These are phyloP conservation scores for Plasmodium sp. DNA, from an alignment of 169 alveolate species.

Conservation along the genomic window DNA sequence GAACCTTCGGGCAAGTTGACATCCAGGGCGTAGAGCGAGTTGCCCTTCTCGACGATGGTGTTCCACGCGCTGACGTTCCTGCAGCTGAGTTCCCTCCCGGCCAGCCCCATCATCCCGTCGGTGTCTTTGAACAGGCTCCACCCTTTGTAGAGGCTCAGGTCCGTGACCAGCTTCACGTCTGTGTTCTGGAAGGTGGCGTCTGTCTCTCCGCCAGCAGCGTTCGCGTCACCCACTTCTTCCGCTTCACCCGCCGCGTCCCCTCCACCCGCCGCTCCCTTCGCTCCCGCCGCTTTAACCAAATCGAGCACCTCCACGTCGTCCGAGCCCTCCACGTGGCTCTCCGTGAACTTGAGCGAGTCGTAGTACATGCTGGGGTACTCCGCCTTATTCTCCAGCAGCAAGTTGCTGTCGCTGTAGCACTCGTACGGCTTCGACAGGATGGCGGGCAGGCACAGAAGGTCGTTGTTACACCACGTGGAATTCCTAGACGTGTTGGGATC, in stretches of 20 bases:
- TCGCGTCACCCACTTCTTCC: background rate
- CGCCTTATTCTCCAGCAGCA: conserved; percentile 45
- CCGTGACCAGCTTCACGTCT: conserved; percentile 21
- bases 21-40: conserved; percentile 28
- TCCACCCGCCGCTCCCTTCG: background rate
- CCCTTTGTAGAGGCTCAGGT: conserved; percentile 21
- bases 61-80: conserved; percentile 54
- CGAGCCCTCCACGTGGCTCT: conserved; percentile 57
- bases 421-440: conserved; percentile 72
- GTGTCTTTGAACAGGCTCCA: conserved; percentile 63
- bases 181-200: background rate
- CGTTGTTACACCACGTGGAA: conserved; percentile 82
- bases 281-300: background rate
- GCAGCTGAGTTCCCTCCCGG: conserved; percentile 67
- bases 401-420: conserved; percentile 73
- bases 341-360: conserved; percentile 31
- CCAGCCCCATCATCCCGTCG: conserved; percentile 65
- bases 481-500: conserved; percentile 75
- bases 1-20: conserved; percentile 31
- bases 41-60: conserved; percentile 24
- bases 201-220: background rate
- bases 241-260: background rate
- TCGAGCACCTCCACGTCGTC: conserved; percentile 40
- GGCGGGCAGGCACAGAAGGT: conserved; percentile 74
- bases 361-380: conserved; percentile 67